Base-by-base conservation (phyloP, 2,329 filamentous ascomycete genomes). In the Onygena corvina region DNA sequence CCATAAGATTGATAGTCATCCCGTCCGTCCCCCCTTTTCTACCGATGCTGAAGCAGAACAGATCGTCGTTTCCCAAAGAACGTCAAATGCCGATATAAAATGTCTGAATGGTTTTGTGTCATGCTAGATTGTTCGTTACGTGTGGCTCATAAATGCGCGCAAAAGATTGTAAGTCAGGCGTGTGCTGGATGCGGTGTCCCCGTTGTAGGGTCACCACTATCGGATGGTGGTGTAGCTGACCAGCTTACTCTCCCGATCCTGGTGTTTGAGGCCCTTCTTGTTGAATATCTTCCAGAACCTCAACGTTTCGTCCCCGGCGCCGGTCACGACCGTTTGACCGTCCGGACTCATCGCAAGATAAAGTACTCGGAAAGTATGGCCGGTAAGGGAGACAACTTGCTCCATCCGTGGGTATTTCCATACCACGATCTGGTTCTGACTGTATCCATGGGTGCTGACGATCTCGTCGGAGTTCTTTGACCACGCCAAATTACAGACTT, bases 341-440 rank as follows among this genome's bases (percentile, higher is more conserved):
- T 96, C 90, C 1, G 92, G 92, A 61, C 89, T 95, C 88, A 96
- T 96, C 27, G 89, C 89, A 47, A 98, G 75, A 64, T 96, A 98
- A 2, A 98, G 74, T 9, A 98, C 92, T 61, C 92, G 84, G 67
- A 93, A 96, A 1, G 92, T 98, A 65, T 98, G 92, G 0, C 92
- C 92, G 0, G 92, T 98, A 40, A 98, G 73, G 57, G 86, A 94
- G 34, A 87, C 90, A 6, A 98, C 88, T 64, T 96, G 92, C 45
- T 87, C 87, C 92, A 98, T 96, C 57, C 84, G 89, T 1, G 92
- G 92, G 62, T 98, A 98, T 63, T 98, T 98, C 92, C 92, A 98
- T 49, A 98, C 87, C 31, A 96, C 90, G 59, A 98, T 95, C 66
- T 96, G 92, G 64, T 98, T 95, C 63, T 98, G 92, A 58, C 84